These are phyloP conservation scores for Pseudogymnoascus sp. DNA, from an alignment of 2,329 filamentous ascomycete species.

Conservation along the genomic window DNA sequence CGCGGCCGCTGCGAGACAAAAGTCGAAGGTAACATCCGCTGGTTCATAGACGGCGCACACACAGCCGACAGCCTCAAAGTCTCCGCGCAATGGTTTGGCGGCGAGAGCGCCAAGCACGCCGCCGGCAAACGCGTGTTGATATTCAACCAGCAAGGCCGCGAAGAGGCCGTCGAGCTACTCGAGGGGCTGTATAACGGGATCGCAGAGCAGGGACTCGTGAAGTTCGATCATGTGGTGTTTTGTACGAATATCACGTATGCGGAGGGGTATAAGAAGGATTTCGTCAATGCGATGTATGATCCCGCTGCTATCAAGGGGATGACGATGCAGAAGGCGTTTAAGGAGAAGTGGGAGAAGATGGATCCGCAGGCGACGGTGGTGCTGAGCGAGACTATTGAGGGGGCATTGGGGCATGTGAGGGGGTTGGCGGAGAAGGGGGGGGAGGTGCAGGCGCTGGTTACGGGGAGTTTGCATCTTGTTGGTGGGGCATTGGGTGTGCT, in stretches of 20 bases:
- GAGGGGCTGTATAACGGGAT: constrained; percentile 48
- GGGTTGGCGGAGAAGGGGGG: constrained; percentile 27
- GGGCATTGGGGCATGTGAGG: constrained; percentile 54
- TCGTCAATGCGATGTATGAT: constrained; percentile 23
- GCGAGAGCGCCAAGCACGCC: constrained; percentile 32
- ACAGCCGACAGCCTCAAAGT: constrained; percentile 81
- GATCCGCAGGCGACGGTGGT: constrained; percentile 42
- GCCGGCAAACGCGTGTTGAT: constrained; percentile 50
- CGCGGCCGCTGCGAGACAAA: constrained; percentile 68
- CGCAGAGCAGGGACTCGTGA: constrained; percentile 33
- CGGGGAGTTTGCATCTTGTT: constrained; percentile 77
- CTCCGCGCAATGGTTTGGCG: constrained; percentile 73
- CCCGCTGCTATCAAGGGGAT: constrained; percentile 36
- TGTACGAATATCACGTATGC: constrained; percentile 65
- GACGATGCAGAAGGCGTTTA: constrained; percentile 59
- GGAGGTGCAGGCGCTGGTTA: constrained; percentile 59
- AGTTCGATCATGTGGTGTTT: constrained; percentile 69
- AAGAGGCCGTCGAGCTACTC: constrained; percentile 56
- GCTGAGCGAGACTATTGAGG: constrained; percentile 56
- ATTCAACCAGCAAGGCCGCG: constrained; percentile 88
- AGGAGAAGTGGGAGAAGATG: constrained; percentile 48
- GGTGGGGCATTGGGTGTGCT: constrained; percentile 69
- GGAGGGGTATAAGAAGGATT: constrained; percentile 46
- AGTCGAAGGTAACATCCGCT: constrained; percentile 51
- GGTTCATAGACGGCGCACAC: constrained; percentile 91